Base-by-base conservation (phyloP, 2,329 filamentous ascomycete species). In the Diaporthe sp. region DNA sequence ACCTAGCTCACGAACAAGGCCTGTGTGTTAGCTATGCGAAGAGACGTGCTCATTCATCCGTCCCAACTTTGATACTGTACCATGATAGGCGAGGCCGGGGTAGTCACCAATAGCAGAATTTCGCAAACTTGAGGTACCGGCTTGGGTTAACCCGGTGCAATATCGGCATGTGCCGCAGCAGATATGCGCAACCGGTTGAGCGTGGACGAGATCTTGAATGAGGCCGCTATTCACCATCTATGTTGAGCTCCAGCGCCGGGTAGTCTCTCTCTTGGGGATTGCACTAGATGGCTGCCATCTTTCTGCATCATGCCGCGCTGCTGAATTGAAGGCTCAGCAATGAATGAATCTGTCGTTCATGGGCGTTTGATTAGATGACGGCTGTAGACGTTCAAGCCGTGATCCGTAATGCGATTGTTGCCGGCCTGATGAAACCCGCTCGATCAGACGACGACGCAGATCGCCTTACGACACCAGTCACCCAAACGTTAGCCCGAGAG, bases 391-490 rank as follows among this genome's bases (percentile, higher is more conserved):
- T 70, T 28, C 65, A 70, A 55, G 49, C 65, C 49, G 49, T 42
- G 34, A 42, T 70, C 34, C n/a, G n/a, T 53, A 70, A 22, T 19
- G 65, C 65, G n/a, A 55, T 28, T 70, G 37, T 19, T 70, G 49
- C 39, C 31, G 34, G 65, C 34, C 65, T 70, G 65, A 70, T 70
- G 65, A 70, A 55, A 70, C 65, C 65, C n/a, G 65, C 34, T 55
- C 17, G 46, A 70, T 70, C 65, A 55, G 65, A 70, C 34, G 49
- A 31, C 42, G 61, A 70, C 49, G 34, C 49, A 42, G 65, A 70
- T 53, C 12, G 65, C 8, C 65, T 55, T 22, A 34, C 34, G 34
- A 55, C 65, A 39, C 44, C 22, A 42, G 65, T 70, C 65, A 55
- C 65, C 65, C 49, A 42, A 28, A 53, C 15, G 49, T 55, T 28